phyloP scores from a whole-genome alignment of 2,329 filamentous ascomycete genomes.

The Botryotinia calthae region DNA sequence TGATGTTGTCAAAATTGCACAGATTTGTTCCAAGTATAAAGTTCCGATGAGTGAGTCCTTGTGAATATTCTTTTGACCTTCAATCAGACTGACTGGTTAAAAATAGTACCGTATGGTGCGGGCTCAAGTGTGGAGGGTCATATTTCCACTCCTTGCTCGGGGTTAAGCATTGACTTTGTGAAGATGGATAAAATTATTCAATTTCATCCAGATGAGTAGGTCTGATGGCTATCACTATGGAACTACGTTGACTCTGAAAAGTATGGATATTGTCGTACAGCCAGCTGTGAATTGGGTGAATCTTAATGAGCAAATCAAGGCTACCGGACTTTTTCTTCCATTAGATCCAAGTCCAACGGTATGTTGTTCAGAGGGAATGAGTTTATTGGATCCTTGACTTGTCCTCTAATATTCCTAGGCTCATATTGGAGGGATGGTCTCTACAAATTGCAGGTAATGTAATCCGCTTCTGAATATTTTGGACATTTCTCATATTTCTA shows the following conservation, averaged over 20 bases:
- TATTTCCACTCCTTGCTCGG: slow-evolving; percentile 80
- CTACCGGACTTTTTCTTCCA: slow-evolving; percentile 80
- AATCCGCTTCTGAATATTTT: not conserved
- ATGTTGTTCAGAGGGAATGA: not conserved
- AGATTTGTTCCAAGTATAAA: slow-evolving; percentile 71
- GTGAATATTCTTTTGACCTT: slow-evolving; percentile 33
- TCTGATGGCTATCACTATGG: not conserved
- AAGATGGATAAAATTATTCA: slow-evolving; percentile 79
- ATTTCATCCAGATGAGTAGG: slow-evolving; percentile 70
- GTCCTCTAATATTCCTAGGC: slow-evolving; percentile 42
- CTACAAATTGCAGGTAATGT: slow-evolving; percentile 57
- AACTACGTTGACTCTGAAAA: not conserved
- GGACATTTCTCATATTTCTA: not conserved
- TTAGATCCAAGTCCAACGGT: slow-evolving; percentile 66
- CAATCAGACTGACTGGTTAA: not conserved
- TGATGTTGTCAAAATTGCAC: slow-evolving; percentile 58
- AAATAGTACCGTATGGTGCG: slow-evolving; percentile 14
- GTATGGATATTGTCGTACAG: slow-evolving; percentile 86
- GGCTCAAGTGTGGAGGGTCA: slow-evolving; percentile 62
- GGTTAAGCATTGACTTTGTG: slow-evolving; percentile 83
- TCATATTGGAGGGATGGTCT: slow-evolving; percentile 79
- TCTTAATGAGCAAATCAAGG: slow-evolving; percentile 67
- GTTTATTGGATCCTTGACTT: not conserved
- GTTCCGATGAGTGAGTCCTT: slow-evolving; percentile 66
- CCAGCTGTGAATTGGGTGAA: slow-evolving; percentile 86